phyloP scores from a whole-genome alignment of 257 asterid genomes.

The Jaltomata sinuosa region DNA sequence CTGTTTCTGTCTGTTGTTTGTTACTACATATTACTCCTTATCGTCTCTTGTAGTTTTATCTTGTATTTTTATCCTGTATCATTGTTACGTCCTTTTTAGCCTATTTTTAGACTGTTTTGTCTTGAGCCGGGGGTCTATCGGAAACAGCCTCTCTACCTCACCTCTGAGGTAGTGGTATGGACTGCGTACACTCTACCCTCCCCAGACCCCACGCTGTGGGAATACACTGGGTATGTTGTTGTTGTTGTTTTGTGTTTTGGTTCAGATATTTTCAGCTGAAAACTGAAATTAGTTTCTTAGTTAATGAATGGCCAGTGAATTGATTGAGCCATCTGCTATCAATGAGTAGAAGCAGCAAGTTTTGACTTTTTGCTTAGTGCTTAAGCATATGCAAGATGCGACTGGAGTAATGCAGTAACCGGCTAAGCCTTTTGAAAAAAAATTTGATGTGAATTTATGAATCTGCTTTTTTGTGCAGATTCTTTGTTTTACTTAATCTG shows the following conservation, averaged over 20 bases:
- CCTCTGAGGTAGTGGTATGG: no score
- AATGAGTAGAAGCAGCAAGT: not conserved
- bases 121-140: no score
- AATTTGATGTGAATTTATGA: not conserved
- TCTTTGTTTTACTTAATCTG: not conserved
- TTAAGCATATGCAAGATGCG: not conserved
- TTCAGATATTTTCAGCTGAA: not conserved
- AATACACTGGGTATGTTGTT: no score
- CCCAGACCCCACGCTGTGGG: no score
- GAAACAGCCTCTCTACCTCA: no score
- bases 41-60: no score
- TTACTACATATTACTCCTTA: no score
- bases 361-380: not conserved
- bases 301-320: not conserved
- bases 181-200: no score
- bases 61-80: no score
- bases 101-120: no score
- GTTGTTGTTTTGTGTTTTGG: not conserved
- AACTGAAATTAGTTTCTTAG: not conserved
- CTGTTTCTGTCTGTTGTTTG: no score
- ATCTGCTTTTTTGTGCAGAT: not conserved
- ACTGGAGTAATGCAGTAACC: not conserved
- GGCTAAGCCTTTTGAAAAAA: not conserved
- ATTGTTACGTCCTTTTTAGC: no score
- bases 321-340: not conserved